These are phyloP conservation scores for Endoconidiophora polonica DNA, from an alignment of 2,329 filamentous ascomycete genomes.

Conservation along the genomic window DNA sequence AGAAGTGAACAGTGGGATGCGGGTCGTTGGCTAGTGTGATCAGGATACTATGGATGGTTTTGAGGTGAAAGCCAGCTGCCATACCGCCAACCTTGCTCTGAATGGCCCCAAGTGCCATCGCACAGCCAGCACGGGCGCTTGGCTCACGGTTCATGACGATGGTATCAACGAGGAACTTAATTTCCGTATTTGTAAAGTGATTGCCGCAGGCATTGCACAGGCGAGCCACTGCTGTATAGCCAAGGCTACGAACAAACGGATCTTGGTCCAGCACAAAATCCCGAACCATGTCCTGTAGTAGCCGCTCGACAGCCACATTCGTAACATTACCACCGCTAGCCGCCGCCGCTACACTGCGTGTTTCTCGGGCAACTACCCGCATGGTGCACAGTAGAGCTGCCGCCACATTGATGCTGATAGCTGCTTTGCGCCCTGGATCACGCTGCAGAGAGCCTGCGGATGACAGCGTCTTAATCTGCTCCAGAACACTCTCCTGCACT, in stretches of 20 bases:
- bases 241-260: constrained; percentile 68
- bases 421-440: constrained; percentile 74
- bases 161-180: constrained; percentile 82
- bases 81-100: constrained; percentile 93
- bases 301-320: constrained; percentile 59
- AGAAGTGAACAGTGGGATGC: constrained; percentile 89
- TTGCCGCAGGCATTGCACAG: constrained; percentile 77
- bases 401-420: constrained; percentile 80
- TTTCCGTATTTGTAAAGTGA: constrained; percentile 71
- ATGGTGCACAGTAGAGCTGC: constrained; percentile 65
- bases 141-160: constrained; percentile 91
- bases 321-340: constrained; percentile 45
- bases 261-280: constrained; percentile 70
- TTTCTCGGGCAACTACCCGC: constrained; percentile 72
- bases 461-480: constrained; percentile 84
- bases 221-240: constrained; percentile 69
- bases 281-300: constrained; percentile 59
- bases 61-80: constrained; percentile 90
- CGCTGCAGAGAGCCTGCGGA: constrained; percentile 63
- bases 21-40: constrained; percentile 95
- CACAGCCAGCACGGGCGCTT: constrained; percentile 82
- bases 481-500: constrained; percentile 88
- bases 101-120: constrained; percentile 81
- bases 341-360: constrained; percentile 37
- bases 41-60: constrained; percentile 93